Base-by-base conservation (phyloP, 2,329 filamentous ascomycete species). In the Exophiala xenobiotica region DNA sequence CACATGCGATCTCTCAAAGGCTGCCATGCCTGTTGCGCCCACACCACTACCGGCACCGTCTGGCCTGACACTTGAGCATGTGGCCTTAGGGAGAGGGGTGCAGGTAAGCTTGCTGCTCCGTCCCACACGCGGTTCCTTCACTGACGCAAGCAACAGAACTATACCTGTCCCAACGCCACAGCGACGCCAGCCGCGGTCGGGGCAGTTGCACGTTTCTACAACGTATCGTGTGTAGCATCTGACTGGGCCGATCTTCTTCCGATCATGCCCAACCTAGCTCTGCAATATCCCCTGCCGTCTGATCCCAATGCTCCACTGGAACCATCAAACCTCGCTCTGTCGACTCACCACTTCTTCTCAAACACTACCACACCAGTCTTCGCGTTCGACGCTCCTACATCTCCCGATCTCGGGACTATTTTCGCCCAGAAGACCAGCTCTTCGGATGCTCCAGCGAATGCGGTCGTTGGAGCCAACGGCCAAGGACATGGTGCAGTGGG, bases 31-130 rank as follows among this genome's bases (percentile, higher is more conserved):
- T 4, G 35, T 57, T 14, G 57, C 68, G 76, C 81, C 77, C 58
- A 75, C 82, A 39, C 75, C 75, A 5, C 78, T 95, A 5, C 83
- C 86, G 11, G 58, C 75, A 6, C 82, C 83, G 11, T 72, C 81
- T 0, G 87, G 85, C 49, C 74, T 88, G 23, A 74, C 66, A 3
- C 77, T 95, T 44, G 79, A 82, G 65, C 88, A 95, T 70, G 86
- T 96, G 48, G 88, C 87, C 65, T 76, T 96, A 56, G 92, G 92
- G 63, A 85, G 89, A 38, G 92, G 92, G 54, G 93, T 88, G 6
- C 73, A 76, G 67, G 73, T 76, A 67, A 57, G 67, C 14, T n/a
- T 40, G 16, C 22, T 7, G 18, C 7, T 12, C 6, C 37, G 14
- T 24, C n/a, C 24, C 12, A n/a, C 40, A 41, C 24, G 23, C 16